These are phyloP conservation scores for Saturnispora halmiae DNA, from an alignment of 805 yeast species.

Conservation along the genomic window DNA sequence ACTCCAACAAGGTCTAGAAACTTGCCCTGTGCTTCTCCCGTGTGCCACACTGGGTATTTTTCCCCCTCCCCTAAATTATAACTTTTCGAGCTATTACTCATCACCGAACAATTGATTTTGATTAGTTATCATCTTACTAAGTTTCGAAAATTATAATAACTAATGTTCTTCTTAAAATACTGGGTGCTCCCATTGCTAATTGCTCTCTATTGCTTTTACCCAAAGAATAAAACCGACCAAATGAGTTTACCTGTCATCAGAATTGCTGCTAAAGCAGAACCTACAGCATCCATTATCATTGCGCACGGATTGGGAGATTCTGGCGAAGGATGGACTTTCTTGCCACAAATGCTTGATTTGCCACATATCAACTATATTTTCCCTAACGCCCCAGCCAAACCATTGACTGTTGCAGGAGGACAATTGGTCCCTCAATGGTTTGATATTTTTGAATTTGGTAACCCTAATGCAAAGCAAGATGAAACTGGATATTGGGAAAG, in stretches of 20 bases:
- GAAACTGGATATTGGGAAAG: slow-evolving; percentile 44
- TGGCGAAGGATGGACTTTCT: slow-evolving; percentile 82
- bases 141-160: background rate
- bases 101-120: no score
- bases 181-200: background rate
- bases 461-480: slow-evolving; percentile 40
- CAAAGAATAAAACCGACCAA: slow-evolving; percentile 1
- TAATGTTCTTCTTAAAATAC: background rate
- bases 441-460: slow-evolving; percentile 54
- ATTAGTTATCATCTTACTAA: no score
- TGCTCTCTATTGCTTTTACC: background rate
- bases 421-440: slow-evolving; percentile 78
- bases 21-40: background rate
- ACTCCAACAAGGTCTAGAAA: slow-evolving; percentile 1
- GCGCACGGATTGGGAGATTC: slow-evolving; percentile 90
- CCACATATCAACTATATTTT: slow-evolving; percentile 64
- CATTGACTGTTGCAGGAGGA: slow-evolving; percentile 63
- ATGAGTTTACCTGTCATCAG: slow-evolving; percentile 27
- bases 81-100: no score
- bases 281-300: slow-evolving; percentile 62
- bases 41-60: slow-evolving; percentile 1
- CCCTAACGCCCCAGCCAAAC: slow-evolving; percentile 78
- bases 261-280: slow-evolving; percentile 32
- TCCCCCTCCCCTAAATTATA: no score
- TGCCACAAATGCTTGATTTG: slow-evolving; percentile 56